These are phyloP conservation scores for Kurtzmaniella cleridarum DNA, from an alignment of 805 yeast species.

Conservation along the genomic window DNA sequence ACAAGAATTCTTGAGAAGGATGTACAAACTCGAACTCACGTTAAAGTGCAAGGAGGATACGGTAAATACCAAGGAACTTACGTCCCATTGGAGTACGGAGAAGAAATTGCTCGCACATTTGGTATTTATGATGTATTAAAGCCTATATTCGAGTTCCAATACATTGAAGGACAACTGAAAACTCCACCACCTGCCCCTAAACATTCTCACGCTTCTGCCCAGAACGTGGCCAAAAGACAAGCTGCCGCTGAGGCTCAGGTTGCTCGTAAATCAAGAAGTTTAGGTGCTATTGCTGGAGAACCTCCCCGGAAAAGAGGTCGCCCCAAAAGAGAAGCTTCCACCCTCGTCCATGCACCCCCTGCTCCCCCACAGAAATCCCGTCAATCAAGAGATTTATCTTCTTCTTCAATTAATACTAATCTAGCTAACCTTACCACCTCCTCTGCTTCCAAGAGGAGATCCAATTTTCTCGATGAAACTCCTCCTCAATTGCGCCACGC, in stretches of 20 bases:
- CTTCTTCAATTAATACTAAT: too few species aligned
- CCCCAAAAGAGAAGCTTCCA: conserved; percentile 24
- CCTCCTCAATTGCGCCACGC: conserved; percentile 11
- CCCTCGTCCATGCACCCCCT: conserved; percentile 8
- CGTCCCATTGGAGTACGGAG: conserved; percentile 38
- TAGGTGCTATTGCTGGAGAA: conserved; percentile 20
- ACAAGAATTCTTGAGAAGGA: conserved; percentile 62
- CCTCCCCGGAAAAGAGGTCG: conserved; percentile 33
- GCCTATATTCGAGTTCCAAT: conserved; percentile 61
- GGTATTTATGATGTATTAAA: conserved; percentile 48
- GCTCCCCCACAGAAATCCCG: not conserved
- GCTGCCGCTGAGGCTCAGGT: conserved; percentile 5
- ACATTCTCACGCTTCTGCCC: conserved; percentile 42
- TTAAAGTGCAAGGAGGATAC: conserved; percentile 68
- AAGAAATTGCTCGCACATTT: conserved; percentile 33
- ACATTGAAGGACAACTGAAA: conserved; percentile 34
- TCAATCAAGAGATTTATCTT: too few species aligned
- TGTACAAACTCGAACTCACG: conserved; percentile 58
- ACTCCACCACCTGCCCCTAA: conserved; percentile 47
- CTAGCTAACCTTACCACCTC: conserved; percentile 3
- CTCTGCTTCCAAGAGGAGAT: conserved; percentile 1
- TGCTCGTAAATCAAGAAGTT: conserved; percentile 12
- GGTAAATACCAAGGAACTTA: conserved; percentile 59
- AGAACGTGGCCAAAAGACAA: conserved; percentile 32
- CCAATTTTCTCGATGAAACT: conserved; percentile 8